Evolutionary conservation across 83 land plant genomes (phyloP), one percentile per base, ranked within the genome.

Genomic region (Picea mariana): DNA sequence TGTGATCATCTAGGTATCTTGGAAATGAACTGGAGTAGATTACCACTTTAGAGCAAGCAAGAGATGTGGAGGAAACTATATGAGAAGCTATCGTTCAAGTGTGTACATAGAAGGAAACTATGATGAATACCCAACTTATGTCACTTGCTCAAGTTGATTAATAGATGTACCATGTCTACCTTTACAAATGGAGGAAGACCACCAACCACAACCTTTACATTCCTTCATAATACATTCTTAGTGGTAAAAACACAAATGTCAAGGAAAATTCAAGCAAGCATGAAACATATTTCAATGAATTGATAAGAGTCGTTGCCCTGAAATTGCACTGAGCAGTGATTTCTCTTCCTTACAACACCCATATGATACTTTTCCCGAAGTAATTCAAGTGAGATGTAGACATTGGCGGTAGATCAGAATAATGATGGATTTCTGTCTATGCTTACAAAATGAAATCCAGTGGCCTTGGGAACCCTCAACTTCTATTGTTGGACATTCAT

Each of bases 271-370:
- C 31, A 52, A 52, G 34, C 31, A 44, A 55, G 4, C 78, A 76
- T 20, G 78, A 76, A 49, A 55, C 78, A 52, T 52, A 52, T 76
- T 52, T 52, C 59, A 76, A 20, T 52, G 78, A 76, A 76, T 21
- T 76, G 11, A 76, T 23, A 0, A 52, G 31, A 52, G 18, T 24
- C 5, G 15, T 61, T 21, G 15, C 34, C 52, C 20, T 23, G 26
- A 76, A 34, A 24, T 55, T 76, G 61, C 61, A 76, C 6, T 52
- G 18, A 18, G 61, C 16, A 23, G 7, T 12, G 34, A 76, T 47
- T 76, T 1, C 61, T 4, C 60, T 42, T 52, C 59, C 8, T 23
- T 76, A 24, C 78, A 52, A 52, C 34, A 76, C 18, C 61, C 4
- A 3, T 76, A 52, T 11, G 1, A 76, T 76, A 13, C 0, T 21